Evolutionary conservation across 225 moss, liverwort and hornwort genomes (phyloP).

Genomic region (Marchantia polymorpha): DNA sequence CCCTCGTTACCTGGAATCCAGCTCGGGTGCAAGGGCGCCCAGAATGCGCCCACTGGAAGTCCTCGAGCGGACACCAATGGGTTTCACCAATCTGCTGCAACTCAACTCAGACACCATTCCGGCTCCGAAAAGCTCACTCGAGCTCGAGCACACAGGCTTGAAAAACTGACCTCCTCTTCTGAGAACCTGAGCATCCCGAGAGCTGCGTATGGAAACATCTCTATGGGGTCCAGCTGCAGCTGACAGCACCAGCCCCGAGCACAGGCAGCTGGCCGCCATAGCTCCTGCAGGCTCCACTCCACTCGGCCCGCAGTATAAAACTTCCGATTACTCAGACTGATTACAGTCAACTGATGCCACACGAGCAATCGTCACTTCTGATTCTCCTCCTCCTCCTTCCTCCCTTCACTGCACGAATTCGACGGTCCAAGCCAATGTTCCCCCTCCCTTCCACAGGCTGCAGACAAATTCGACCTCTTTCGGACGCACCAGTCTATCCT

Average conservation of each 20-base stretch:
- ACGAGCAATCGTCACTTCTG: too few relatives aligned
- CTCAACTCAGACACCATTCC: neutral
- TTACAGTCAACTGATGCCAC: too few relatives aligned
- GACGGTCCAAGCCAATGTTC: too few relatives aligned
- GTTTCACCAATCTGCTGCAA: neutral
- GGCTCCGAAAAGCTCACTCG: slow-evolving; percentile 20
- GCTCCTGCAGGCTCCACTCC: neutral
- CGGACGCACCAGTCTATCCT: too few relatives aligned
- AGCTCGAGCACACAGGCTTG: slow-evolving; percentile 8
- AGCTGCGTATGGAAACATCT: neutral
- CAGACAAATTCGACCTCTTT: too few relatives aligned
- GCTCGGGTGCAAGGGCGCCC: slow-evolving; percentile 4
- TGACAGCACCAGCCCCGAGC: slow-evolving; percentile 1
- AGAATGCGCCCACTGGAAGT: neutral
- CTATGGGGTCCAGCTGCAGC: neutral
- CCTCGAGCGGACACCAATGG: neutral
- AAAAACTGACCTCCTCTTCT: neutral
- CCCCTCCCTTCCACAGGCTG: too few relatives aligned
- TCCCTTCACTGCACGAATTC: too few relatives aligned
- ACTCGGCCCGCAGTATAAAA: neutral
- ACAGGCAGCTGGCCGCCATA: slow-evolving; percentile 23
- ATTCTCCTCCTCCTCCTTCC: too few relatives aligned
- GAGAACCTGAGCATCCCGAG: neutral
- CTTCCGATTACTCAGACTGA: neutral
- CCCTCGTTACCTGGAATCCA: slow-evolving; percentile 17